These are phyloP conservation scores for Myriosclerotinia curreyana DNA, from an alignment of 2,329 filamentous ascomycete genomes.

Conservation along the genomic window DNA sequence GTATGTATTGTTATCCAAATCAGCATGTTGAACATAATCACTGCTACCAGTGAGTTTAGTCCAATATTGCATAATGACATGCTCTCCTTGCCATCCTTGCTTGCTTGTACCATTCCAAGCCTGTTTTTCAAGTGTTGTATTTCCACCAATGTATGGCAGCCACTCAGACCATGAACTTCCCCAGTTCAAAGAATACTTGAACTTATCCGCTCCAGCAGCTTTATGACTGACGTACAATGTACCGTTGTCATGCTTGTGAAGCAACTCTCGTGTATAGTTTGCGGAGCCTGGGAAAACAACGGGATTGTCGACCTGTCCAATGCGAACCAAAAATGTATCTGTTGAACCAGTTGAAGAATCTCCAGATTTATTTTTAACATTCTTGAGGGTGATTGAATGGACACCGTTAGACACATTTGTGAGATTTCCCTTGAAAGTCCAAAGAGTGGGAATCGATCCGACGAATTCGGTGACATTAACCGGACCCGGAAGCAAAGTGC, in stretches of 20 bases:
- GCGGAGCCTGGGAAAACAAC: slow-evolving; percentile 54
- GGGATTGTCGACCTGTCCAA: slow-evolving; percentile 57
- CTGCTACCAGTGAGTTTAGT: slow-evolving; percentile 57
- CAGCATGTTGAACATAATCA: slow-evolving; percentile 58
- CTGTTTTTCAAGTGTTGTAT: slow-evolving; percentile 47
- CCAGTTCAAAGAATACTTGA: slow-evolving; percentile 61
- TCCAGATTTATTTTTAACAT: slow-evolving; percentile 44
- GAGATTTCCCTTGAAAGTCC: slow-evolving; percentile 52
- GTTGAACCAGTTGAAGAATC: slow-evolving; percentile 49
- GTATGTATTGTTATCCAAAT: slow-evolving; percentile 44
- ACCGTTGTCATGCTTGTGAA: slow-evolving; percentile 46
- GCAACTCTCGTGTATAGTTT: slow-evolving; percentile 56
- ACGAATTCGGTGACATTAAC: slow-evolving; percentile 43
- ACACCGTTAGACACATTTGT: slow-evolving; percentile 58
- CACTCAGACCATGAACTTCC: slow-evolving; percentile 58
- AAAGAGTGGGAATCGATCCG: slow-evolving; percentile 53
- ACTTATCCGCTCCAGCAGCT: slow-evolving; percentile 60
- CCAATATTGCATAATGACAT: slow-evolving; percentile 63
- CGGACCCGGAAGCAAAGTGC: slow-evolving; percentile 45
- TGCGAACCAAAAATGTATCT: slow-evolving; percentile 61
- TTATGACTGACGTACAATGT: slow-evolving; percentile 53
- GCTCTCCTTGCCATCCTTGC: slow-evolving; percentile 59
- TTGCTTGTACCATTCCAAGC: slow-evolving; percentile 56
- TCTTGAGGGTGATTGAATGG: slow-evolving; percentile 55
- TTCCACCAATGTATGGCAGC: slow-evolving; percentile 53